These are phyloP conservation scores for Nepenthes gracilis DNA, from an alignment of 148 eudicot species.

Conservation along the genomic window DNA sequence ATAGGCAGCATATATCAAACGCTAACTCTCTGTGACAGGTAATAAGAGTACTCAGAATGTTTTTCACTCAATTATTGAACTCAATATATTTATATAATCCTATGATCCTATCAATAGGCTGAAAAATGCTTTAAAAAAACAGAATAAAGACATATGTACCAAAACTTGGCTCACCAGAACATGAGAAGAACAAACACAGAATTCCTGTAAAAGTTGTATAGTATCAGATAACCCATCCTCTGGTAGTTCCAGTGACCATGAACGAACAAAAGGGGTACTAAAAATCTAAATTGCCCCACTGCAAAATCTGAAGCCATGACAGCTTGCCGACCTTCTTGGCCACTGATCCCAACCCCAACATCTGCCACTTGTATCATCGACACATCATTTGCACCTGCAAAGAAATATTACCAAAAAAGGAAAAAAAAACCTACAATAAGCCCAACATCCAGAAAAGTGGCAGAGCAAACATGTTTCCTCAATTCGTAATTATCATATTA, in stretches of 20 bases:
- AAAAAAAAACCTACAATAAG: too few species aligned
- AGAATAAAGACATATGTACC: background rate
- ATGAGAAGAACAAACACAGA: slow-evolving; percentile 74
- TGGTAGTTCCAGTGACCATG: slow-evolving; percentile 99
- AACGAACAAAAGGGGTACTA: slow-evolving; percentile 85
- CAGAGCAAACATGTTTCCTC: too few species aligned
- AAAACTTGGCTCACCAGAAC: slow-evolving; percentile 62
- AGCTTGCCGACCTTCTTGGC: slow-evolving; percentile 99
- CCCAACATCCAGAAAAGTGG: too few species aligned
- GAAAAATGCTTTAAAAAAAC: too few species aligned
- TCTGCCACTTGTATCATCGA: slow-evolving; percentile 99
- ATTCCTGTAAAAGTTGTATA: slow-evolving; percentile 95
- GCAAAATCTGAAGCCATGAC: slow-evolving; percentile 99
- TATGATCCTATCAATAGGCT: too few species aligned
- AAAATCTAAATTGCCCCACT: slow-evolving; percentile 91
- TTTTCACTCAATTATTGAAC: too few species aligned
- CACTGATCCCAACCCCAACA: slow-evolving; percentile 97
- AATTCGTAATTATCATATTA: too few species aligned
- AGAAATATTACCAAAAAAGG: background rate
- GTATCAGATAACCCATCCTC: slow-evolving; percentile 89
- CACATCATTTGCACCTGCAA: slow-evolving; percentile 95
- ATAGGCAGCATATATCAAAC: too few species aligned
- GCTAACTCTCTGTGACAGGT: too few species aligned
- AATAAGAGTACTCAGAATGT: too few species aligned
- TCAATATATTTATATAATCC: too few species aligned